A percentile compares a stretch with the other conserved stretches of the same genome.
phyloP scores from a whole-genome alignment of 345 rosid species.

The Citrus sinensis region DNA sequence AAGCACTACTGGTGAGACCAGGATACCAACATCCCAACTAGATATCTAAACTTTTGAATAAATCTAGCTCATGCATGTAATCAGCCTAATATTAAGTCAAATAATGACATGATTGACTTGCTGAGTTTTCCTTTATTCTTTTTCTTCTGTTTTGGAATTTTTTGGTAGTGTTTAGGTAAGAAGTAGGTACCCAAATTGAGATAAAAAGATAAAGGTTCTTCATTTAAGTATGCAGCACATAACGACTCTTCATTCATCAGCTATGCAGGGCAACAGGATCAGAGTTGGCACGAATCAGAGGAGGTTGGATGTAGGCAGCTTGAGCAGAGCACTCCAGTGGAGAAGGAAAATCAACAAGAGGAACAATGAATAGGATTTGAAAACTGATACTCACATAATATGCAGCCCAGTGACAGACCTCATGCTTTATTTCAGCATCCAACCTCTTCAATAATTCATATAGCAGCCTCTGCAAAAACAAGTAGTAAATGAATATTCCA shows the following conservation, averaged over 20 bases:
- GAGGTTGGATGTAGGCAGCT: background rate
- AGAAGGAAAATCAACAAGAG: background rate
- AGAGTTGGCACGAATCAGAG: background rate
- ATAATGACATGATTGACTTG: background rate
- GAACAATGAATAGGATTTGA: slow-evolving; percentile 1
- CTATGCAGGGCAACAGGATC: background rate
- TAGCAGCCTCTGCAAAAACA: slow-evolving; percentile 57
- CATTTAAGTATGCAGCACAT: background rate
- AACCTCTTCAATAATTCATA: slow-evolving; percentile 80
- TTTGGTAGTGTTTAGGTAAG: background rate
- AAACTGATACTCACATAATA: slow-evolving; percentile 62
- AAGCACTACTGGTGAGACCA: background rate
- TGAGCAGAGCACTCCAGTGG: background rate
- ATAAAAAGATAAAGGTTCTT: background rate
- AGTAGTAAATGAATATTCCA: slow-evolving; percentile 1
- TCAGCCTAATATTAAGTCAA: background rate
- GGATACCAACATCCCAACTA: background rate
- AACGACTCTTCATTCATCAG: slow-evolving; percentile 3
- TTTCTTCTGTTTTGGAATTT: background rate
- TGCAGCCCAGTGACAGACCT: slow-evolving; percentile 96
- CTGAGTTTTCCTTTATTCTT: background rate
- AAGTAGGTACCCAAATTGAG: background rate
- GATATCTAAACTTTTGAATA: background rate
- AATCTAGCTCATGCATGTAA: background rate
- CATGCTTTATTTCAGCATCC: slow-evolving; percentile 91